Evolutionary conservation across 176 grass and related monocot genomes (phyloP).

Genomic region (Tuctoria greenei): DNA sequence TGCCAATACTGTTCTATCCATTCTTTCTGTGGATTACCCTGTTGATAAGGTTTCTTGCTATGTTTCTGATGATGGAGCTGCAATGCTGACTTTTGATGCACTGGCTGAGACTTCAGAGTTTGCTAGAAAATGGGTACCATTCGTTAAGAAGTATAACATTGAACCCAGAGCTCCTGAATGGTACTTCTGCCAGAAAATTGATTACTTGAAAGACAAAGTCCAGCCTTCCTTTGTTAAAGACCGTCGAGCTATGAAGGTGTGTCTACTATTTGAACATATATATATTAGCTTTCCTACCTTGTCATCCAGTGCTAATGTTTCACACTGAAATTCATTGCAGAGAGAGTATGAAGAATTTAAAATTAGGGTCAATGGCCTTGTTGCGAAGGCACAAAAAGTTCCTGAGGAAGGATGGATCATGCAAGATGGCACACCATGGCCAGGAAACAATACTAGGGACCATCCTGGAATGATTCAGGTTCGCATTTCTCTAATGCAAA

Average conservation of each 20-base stretch:
- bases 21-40: conserved; percentile 97
- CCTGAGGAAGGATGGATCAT: conserved; percentile 99
- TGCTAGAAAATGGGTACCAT: conserved; percentile 99
- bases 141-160: conserved; percentile 92
- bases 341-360: conserved; percentile 99
- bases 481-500: conserved; percentile 23
- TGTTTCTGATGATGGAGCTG: conserved; percentile 98
- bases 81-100: conserved; percentile 94
- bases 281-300: conserved; percentile 15
- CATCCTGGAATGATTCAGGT: conserved; percentile 99
- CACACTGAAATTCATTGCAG: conserved; percentile 40
- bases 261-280: conserved; percentile 20
- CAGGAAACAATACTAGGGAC: conserved; percentile 99
- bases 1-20: conserved; percentile 94
- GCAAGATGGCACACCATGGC: conserved; percentile 99
- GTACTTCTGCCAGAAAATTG: conserved; percentile 95
- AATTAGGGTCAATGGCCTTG: conserved; percentile 84
- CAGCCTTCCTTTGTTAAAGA: conserved; percentile 98
- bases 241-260: conserved; percentile 97
- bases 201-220: conserved; percentile 99
- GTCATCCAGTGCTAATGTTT: not conserved
- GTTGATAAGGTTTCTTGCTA: conserved; percentile 99
- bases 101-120: conserved; percentile 98
- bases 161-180: conserved; percentile 97
- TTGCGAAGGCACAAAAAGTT: conserved; percentile 94